phyloP scores from a whole-genome alignment of 2,329 filamentous ascomycete genomes.

The Colletotrichum sp. region DNA sequence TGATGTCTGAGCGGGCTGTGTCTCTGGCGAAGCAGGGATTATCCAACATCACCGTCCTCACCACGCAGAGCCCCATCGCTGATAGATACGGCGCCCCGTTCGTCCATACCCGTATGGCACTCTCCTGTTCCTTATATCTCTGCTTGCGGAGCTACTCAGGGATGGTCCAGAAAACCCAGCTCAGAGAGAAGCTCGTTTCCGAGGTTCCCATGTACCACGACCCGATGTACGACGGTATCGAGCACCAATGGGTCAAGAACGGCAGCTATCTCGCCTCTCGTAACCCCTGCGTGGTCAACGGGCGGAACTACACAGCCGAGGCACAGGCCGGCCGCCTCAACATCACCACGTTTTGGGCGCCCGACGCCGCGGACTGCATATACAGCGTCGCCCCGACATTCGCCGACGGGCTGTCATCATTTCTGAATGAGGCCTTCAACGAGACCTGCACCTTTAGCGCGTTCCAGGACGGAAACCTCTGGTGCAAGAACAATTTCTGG shows the following conservation, averaged over 20 bases:
- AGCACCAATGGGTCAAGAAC: neutral
- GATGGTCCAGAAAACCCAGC: neutral
- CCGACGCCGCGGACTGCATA: neutral
- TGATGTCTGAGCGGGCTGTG: neutral
- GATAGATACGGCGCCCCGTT: neutral
- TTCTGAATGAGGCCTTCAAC: neutral
- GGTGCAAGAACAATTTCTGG: neutral
- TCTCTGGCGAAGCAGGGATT: rapidly evolving
- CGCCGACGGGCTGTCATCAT: neutral
- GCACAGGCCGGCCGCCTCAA: neutral
- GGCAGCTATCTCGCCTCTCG: neutral
- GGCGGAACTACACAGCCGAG: neutral
- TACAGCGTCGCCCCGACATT: neutral
- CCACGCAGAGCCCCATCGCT: rapidly evolving
- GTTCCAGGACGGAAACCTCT: neutral
- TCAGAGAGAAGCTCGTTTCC: neutral
- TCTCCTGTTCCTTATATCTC: neutral
- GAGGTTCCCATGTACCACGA: neutral
- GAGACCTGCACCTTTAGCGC: neutral
- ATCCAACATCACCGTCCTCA: neutral
- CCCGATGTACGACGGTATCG: neutral
- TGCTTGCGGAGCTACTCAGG: neutral
- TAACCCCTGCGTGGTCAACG: neutral
- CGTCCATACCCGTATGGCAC: neutral
- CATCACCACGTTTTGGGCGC: neutral